Conservation (phyloP, 2,329 filamentous ascomycete genomes). For the Shiraia sp. region DNA sequence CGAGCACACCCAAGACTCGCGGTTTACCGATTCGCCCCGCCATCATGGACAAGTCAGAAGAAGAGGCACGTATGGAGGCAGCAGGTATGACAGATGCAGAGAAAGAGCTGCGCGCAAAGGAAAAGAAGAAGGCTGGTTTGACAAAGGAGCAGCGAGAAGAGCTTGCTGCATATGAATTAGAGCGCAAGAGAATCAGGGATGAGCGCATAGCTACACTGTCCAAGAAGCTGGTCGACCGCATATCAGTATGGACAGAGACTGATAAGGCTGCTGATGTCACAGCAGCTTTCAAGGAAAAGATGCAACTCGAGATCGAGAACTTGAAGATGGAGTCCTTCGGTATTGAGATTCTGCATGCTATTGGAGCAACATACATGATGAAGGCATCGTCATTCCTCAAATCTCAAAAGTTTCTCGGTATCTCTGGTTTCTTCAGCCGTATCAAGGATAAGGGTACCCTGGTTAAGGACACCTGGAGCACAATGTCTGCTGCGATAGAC, state of each 20-base stretch:
- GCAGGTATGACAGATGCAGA: conserved; percentile 72
- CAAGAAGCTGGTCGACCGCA: conserved; percentile 83
- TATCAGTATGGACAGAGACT: conserved; percentile 96
- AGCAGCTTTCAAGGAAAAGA: conserved; percentile 89
- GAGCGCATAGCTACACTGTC: conserved; percentile 85
- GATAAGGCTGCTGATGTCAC: conserved; percentile 88
- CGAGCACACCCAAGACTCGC: conserved; percentile 55
- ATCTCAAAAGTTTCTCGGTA: conserved; percentile 94
- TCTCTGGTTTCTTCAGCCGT: conserved; percentile 90
- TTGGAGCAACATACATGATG: conserved; percentile 85
- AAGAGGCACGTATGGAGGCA: conserved; percentile 68
- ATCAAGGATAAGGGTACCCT: conserved; percentile 96
- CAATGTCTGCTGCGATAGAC: conserved; percentile 93
- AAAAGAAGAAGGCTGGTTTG: conserved; percentile 86
- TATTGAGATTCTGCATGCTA: conserved; percentile 92
- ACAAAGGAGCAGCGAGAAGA: conserved; percentile 93
- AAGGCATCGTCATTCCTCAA: conserved; percentile 89
- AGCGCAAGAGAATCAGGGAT: conserved; percentile 80
- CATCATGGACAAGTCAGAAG: conserved; percentile 85
- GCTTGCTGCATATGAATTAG: conserved; percentile 82
- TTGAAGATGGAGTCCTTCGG: conserved; percentile 99
- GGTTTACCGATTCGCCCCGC: conserved; percentile 78
- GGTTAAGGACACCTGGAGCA: conserved; percentile 98
- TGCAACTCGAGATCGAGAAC: conserved; percentile 91
- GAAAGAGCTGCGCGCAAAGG: conserved; percentile 75